Conservation (phyloP, 106 monocot species). For the Phalaenopsis equestris region DNA sequence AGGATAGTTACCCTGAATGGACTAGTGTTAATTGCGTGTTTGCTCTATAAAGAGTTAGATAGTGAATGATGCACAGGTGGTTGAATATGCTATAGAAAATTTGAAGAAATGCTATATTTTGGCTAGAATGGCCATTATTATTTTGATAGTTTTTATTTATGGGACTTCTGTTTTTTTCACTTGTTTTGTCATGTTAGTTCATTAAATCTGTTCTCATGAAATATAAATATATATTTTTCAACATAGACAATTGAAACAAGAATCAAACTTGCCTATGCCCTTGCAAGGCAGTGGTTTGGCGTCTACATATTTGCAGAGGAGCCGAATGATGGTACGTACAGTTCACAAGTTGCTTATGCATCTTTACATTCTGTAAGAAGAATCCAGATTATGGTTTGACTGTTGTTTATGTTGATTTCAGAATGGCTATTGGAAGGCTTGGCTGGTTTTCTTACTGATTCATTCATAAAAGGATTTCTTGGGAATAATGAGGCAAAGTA, state of each 20-base stretch:
- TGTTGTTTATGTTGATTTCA: slow-evolving; percentile 21
- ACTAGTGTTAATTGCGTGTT: too few species aligned
- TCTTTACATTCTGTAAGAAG: background rate
- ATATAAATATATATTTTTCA: background rate
- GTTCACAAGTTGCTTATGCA: background rate
- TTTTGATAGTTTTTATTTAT: too few species aligned
- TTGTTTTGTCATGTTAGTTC: background rate
- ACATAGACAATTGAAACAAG: slow-evolving; percentile 80
- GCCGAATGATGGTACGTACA: slow-evolving; percentile 72
- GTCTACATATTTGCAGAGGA: slow-evolving; percentile 69
- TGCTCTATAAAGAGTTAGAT: too few species aligned
- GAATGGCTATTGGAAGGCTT: slow-evolving; percentile 94
- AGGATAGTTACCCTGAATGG: too few species aligned
- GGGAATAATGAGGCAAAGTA: slow-evolving; percentile 97
- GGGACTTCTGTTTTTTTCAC: background rate
- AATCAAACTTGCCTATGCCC: slow-evolving; percentile 88
- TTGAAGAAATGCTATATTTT: background rate
- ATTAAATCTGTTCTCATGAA: background rate
- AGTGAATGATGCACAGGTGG: too few species aligned
- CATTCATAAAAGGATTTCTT: slow-evolving; percentile 67
- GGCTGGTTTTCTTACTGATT: slow-evolving; percentile 93
- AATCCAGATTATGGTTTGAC: background rate
- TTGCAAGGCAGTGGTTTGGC: slow-evolving; percentile 99
- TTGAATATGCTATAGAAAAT: too few species aligned
- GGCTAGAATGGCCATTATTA: background rate